Evolutionary conservation across 257 asterid species (phyloP).

Genomic region (Scutellaria minor): DNA sequence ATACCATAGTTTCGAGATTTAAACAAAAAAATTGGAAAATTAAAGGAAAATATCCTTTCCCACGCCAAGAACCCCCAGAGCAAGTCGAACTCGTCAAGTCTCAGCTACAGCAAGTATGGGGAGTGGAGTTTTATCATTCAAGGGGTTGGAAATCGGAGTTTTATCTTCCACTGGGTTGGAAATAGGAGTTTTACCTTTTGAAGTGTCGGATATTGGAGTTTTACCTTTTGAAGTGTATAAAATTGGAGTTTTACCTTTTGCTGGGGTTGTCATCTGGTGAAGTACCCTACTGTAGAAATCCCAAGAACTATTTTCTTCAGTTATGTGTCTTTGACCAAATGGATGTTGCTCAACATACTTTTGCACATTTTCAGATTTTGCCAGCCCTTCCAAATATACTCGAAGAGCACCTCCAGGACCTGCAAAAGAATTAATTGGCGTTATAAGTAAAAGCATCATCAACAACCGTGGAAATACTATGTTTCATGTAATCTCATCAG

Average conservation of each 20-base stretch:
- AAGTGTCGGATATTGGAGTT: not conserved
- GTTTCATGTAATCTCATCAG: not conserved
- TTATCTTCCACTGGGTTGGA: not conserved
- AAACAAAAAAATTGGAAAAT: not conserved
- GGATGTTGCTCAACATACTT: conserved; percentile 72
- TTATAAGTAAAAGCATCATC: conserved; percentile 16
- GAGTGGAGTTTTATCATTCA: not conserved
- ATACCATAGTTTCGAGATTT: not conserved
- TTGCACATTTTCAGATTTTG: conserved; percentile 55
- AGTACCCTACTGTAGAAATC: conserved; percentile 62
- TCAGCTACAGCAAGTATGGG: not conserved
- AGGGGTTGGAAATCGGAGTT: not conserved
- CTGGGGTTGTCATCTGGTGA: conserved; percentile 10
- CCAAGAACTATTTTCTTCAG: conserved; percentile 54
- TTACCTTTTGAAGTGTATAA: not conserved
- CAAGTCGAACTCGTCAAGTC: conserved; percentile 8
- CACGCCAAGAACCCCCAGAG: not conserved
- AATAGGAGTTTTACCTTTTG: not conserved
- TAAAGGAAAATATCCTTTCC: not conserved
- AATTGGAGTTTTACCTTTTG: not conserved
- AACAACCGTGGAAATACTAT: conserved; percentile 13
- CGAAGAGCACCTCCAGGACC: conserved; percentile 85
- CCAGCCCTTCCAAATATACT: conserved; percentile 68
- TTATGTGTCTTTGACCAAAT: conserved; percentile 74
- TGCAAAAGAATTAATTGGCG: conserved; percentile 28